A percentile compares a stretch with the other conserved stretches of the same genome.
Evolutionary conservation across 768 basidiomycete species (phyloP).

Genomic region (Trametes coccinea): DNA sequence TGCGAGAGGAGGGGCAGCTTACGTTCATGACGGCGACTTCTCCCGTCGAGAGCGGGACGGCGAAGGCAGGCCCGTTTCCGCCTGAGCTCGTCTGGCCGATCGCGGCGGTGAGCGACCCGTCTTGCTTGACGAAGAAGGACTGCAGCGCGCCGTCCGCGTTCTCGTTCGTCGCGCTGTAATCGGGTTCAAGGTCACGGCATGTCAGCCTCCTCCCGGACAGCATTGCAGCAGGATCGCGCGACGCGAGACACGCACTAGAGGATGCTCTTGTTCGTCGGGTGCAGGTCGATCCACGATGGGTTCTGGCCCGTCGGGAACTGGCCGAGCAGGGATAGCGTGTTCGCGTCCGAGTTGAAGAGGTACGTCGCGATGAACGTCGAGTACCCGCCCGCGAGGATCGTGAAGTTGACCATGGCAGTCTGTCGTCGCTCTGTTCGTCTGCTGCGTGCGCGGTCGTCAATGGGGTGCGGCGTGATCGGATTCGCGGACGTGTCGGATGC

Average conservation of each 20-base stretch:
- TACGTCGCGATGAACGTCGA: constrained; percentile 60
- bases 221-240: not conserved
- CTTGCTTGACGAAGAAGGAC: constrained; percentile 49
- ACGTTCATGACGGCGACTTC: constrained; percentile 62
- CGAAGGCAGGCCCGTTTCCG: constrained; percentile 55
- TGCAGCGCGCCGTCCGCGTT: constrained; percentile 47
- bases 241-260: constrained; percentile 51
- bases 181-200: too few relatives aligned
- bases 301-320: constrained; percentile 51
- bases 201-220: not conserved
- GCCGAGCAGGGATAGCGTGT: constrained; percentile 46
- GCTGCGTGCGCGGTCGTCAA: not conserved
- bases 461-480: not conserved
- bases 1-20: constrained; percentile 18
- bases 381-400: constrained; percentile 69
- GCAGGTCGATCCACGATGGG: constrained; percentile 61
- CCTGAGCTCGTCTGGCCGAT: constrained; percentile 49
- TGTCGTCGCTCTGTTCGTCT: not conserved
- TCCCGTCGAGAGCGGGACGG: constrained; percentile 51
- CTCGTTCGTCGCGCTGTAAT: constrained; percentile 59
- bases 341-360: constrained; percentile 54
- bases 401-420: constrained; percentile 60
- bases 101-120: constrained; percentile 46
- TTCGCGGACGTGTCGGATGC: not conserved
- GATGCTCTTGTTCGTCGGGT: constrained; percentile 57